phyloP scores from a whole-genome alignment of 805 yeast species.

The Ogataea corticis region DNA sequence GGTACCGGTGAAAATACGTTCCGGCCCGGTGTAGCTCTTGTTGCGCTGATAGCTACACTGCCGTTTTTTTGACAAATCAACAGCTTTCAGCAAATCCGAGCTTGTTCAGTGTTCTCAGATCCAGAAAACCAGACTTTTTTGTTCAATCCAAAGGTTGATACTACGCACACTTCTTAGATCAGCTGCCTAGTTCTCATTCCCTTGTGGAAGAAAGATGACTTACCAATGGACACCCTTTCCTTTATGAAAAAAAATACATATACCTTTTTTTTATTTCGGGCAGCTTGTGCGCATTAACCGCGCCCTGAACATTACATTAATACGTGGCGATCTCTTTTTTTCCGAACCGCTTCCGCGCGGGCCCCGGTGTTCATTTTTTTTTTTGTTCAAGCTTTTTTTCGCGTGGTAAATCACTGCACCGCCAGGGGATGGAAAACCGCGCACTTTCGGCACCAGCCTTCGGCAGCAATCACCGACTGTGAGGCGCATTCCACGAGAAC shows the following conservation, averaged over 20 bases:
- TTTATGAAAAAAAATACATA: conserved; percentile 1
- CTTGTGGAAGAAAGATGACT: not conserved
- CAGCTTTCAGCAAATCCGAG: not conserved
- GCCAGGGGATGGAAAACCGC: no score
- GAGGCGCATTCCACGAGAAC: no score
- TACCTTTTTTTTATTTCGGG: conserved; percentile 5
- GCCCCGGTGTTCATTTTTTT: not conserved
- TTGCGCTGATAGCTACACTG: conserved; percentile 1
- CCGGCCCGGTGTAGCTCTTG: not conserved
- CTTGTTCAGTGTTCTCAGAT: not conserved
- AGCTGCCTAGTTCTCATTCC: not conserved
- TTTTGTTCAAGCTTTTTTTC: no score
- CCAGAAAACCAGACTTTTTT: not conserved
- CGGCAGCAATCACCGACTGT: not conserved
- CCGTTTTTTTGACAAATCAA: not conserved
- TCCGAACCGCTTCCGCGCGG: conserved; percentile 2
- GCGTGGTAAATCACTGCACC: no score
- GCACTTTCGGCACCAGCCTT: not conserved
- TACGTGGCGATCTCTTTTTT: conserved; percentile 6
- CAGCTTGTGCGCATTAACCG: conserved; percentile 4
- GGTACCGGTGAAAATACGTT: no score
- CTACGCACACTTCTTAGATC: not conserved
- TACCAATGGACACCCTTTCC: conserved; percentile 1
- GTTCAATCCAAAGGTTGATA: no score
- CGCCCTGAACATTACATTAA: not conserved